Evolutionary conservation across 1,139 yeast genomes (phyloP), one percentile per base, ranked within the genome.

Genomic region (Pichia sp.): DNA sequence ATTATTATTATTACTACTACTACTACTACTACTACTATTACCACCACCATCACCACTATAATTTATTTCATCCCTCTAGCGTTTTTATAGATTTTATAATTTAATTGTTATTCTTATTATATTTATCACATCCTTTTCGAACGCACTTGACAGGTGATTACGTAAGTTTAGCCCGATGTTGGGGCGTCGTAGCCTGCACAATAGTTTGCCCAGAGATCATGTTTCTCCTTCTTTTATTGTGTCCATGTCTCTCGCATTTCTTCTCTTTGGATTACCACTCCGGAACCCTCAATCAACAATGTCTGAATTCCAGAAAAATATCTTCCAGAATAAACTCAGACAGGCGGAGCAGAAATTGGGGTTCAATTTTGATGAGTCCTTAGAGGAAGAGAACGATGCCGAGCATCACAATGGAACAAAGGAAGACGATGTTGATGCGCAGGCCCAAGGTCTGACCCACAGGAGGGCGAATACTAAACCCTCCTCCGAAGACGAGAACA

Each of bases 291-390:
- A 10, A 13, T 3, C 5, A 31, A 5, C 12, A 18, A 21, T 18
- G 22, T 37, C 40, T 22, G 37, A 26, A 26, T 31, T 76, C 46
- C 80, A 76, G 51, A 72, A 67, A 49, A 62, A 63, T 43, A 60
- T 79, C 44, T 67, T 79, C 47, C 69, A 65, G 43, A 74, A 69
- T 55, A 70, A 68, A 53, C 64, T 77, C 12, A 70, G 67, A 45
- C 61, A 68, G 34, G 74, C 73, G 9, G 82, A 77, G 52, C 55
- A 61, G 40, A 64, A 68, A 0, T 58, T 74, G 21, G 78, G 78
- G 0, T 61, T 74, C 18, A 57, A 68, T 19, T 66, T 66, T 52
- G 50, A 66, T 3, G 78, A 74, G 49, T 73, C 67, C 2, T 50
- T 49, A 4, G 66, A 58, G 31, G 58, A 52, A 10, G 65, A 58